Evolutionary conservation across 768 basidiomycete genomes (phyloP).

Genomic region (Suillus weaverae): DNA sequence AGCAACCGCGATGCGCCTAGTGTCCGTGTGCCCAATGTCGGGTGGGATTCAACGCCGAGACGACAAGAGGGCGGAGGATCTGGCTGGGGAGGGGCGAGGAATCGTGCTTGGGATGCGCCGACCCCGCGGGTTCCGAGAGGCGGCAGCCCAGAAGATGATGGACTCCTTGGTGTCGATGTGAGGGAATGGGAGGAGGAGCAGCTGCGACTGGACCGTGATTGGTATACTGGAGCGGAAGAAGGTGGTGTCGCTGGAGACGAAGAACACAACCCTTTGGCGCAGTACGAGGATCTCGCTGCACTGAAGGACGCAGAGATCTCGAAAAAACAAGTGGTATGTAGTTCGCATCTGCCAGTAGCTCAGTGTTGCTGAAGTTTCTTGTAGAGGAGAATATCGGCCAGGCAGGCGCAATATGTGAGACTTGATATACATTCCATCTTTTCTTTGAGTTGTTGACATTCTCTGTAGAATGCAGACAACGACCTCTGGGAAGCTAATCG

Average conservation of each 20-base stretch:
- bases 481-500: slow-evolving; percentile 99
- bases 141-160: slow-evolving; percentile 69
- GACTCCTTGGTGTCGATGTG: slow-evolving; percentile 63
- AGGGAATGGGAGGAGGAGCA: slow-evolving; percentile 99
- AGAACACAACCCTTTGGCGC: slow-evolving; percentile 88
- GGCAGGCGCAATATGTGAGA: slow-evolving; percentile 93
- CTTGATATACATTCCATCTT: neutral
- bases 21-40: slow-evolving; percentile 86
- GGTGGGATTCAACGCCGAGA: slow-evolving; percentile 93
- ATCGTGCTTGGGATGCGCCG: slow-evolving; percentile 78
- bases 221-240: slow-evolving; percentile 93
- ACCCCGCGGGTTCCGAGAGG: slow-evolving; percentile 71
- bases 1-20: slow-evolving; percentile 65
- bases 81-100: slow-evolving; percentile 60
- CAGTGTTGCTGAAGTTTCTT: slow-evolving; percentile 18
- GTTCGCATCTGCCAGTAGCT: neutral
- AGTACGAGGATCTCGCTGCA: slow-evolving; percentile 83
- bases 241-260: slow-evolving; percentile 85
- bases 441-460: slow-evolving; percentile 18
- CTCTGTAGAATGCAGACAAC: slow-evolving; percentile 86
- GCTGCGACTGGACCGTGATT: slow-evolving; percentile 86
- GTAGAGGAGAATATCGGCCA: slow-evolving; percentile 86
- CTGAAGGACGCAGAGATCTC: slow-evolving; percentile 74
- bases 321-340: slow-evolving; percentile 68
- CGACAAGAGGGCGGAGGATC: slow-evolving; percentile 52